These are phyloP conservation scores for Asparagopsis taxiformis DNA, from an alignment of 31 red algal species.

Conservation along the genomic window DNA sequence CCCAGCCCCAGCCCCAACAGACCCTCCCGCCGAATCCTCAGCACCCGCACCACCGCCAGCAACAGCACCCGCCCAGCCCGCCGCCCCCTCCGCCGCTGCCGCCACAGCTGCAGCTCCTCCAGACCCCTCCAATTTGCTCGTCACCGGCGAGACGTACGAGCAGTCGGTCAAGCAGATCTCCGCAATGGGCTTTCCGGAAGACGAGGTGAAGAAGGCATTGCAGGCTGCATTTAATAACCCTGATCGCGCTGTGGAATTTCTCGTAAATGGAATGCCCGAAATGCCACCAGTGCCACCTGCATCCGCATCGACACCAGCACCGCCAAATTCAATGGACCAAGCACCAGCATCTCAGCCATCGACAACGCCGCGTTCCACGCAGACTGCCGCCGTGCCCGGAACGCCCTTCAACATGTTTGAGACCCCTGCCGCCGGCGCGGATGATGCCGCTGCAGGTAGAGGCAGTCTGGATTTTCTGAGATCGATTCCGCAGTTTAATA, in stretches of 20 bases:
- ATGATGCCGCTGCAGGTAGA: conserved; percentile 15
- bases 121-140: conserved; percentile 33
- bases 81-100: conserved; percentile 22
- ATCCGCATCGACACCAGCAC: conserved; percentile 15
- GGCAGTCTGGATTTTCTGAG: conserved; percentile 81
- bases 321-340: not conserved
- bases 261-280: conserved; percentile 83
- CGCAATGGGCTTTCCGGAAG: conserved; percentile 93
- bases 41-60: conserved; percentile 5
- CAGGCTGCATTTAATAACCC: conserved; percentile 94
- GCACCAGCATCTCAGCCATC: conserved; percentile 8
- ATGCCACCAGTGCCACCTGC: conserved; percentile 21
- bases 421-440: conserved; percentile 12
- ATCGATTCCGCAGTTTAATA: conserved; percentile 77
- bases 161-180: conserved; percentile 62
- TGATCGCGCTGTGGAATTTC: conserved; percentile 94
- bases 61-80: not conserved
- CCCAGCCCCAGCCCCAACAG: not conserved
- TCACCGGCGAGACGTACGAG: conserved; percentile 73
- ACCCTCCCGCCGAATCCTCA: conserved; percentile 8
- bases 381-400: not conserved
- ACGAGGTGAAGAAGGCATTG: conserved; percentile 64
- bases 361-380: not conserved
- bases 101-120: conserved; percentile 7
- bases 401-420: conserved; percentile 91